phyloP scores from a whole-genome alignment of 73 alveolate species.

The Paraurostyla sp. region DNA sequence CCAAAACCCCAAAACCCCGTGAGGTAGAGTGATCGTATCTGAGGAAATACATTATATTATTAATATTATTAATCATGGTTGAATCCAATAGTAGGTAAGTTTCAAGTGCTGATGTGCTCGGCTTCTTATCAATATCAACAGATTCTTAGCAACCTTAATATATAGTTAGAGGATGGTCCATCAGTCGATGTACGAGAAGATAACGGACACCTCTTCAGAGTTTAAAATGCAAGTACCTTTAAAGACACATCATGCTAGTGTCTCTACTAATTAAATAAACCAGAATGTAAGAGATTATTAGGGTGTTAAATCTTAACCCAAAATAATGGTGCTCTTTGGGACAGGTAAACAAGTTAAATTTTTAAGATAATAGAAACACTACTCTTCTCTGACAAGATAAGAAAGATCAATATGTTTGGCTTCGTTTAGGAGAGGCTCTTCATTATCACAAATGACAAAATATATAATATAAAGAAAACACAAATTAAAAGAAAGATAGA shows the following conservation, averaged over 20 bases:
- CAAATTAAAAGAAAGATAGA: slow-evolving; percentile 26
- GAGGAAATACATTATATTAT: too few species aligned
- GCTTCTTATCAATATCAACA: too few species aligned
- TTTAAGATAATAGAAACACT: slow-evolving; percentile 29
- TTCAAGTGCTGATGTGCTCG: too few species aligned
- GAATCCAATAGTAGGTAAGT: neutral
- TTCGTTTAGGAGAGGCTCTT: slow-evolving; percentile 64
- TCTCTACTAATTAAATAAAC: neutral
- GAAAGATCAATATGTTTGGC: slow-evolving; percentile 71
- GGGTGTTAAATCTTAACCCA: slow-evolving; percentile 14
- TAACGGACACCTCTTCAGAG: neutral
- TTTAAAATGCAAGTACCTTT: neutral
- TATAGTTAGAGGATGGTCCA: neutral
- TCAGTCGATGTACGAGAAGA: neutral
- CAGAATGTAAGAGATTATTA: slow-evolving; percentile 18
- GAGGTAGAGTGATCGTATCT: too few species aligned
- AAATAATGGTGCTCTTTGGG: slow-evolving; percentile 30
- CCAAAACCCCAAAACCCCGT: too few species aligned
- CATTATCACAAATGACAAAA: slow-evolving; percentile 52
- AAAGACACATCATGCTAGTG: neutral
- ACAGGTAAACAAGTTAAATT: slow-evolving; percentile 1
- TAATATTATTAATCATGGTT: too few species aligned
- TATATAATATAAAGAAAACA: slow-evolving; percentile 71
- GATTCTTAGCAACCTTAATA: neutral
- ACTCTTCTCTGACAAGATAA: slow-evolving; percentile 67